These are phyloP conservation scores for Wickerhamomyces hampshirensis DNA, from an alignment of 805 yeast genomes.

Conservation along the genomic window DNA sequence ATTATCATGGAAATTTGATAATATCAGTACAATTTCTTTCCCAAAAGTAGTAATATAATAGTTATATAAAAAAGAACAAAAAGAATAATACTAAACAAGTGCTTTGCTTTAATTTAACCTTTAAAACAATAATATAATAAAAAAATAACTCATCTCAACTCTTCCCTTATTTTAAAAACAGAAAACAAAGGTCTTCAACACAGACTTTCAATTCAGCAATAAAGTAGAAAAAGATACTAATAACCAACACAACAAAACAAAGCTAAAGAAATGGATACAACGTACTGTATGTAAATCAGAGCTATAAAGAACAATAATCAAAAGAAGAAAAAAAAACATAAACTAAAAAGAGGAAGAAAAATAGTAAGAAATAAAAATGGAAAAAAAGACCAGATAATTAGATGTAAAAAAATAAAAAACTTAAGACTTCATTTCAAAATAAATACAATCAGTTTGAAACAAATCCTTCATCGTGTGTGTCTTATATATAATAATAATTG, in stretches of 20 bases:
- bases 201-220: too few relatives aligned
- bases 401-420: neutral
- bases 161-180: too few relatives aligned
- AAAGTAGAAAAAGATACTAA: neutral
- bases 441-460: too few relatives aligned
- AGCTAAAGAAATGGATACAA: neutral
- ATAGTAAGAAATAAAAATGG: neutral
- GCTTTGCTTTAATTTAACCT: neutral
- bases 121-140: neutral
- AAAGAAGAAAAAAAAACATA: neutral
- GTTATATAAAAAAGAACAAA: neutral
- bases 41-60: constrained; percentile 1
- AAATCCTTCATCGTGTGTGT: too few relatives aligned
- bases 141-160: too few relatives aligned
- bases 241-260: neutral
- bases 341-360: neutral
- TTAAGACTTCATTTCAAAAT: neutral
- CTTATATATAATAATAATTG: too few relatives aligned
- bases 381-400: neutral
- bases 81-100: neutral
- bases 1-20: constrained; percentile 3
- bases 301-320: neutral
- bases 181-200: too few relatives aligned
- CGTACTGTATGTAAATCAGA: neutral
- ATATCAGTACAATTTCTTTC: constrained; percentile 2